Conservation (phyloP, 345 rosid genomes). For the Salix dunnii region DNA sequence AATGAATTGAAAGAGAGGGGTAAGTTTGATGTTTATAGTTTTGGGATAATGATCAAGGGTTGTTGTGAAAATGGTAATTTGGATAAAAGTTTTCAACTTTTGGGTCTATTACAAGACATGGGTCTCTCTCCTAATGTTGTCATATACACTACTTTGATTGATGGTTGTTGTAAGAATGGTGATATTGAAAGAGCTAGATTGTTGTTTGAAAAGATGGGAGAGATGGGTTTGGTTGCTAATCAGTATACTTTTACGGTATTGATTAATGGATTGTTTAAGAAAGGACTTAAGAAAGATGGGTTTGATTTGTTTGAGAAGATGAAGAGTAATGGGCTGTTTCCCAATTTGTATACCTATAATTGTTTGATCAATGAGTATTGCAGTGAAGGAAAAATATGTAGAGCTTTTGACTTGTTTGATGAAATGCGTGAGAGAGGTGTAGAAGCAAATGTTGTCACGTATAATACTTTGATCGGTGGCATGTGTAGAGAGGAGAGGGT, state of each 20-base stretch:
- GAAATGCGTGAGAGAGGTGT: conserved; percentile 74
- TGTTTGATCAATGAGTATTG: conserved; percentile 54
- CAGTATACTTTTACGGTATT: conserved; percentile 67
- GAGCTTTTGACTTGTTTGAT: conserved; percentile 58
- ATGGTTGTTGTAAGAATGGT: conserved; percentile 73
- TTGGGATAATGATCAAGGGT: conserved; percentile 68
- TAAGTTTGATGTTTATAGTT: conserved; percentile 52
- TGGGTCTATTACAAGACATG: conserved; percentile 43
- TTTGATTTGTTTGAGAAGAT: conserved; percentile 57
- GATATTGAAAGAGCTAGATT: conserved; percentile 47
- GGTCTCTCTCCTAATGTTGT: conserved; percentile 57
- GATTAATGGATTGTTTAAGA: conserved; percentile 63
- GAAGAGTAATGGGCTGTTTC: conserved; percentile 49
- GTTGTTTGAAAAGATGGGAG: conserved; percentile 51
- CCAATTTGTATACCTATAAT: conserved; percentile 57
- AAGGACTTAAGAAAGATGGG: conserved; percentile 54
- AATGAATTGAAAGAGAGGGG: conserved; percentile 30
- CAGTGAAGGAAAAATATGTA: conserved; percentile 36
- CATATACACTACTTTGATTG: conserved; percentile 69
- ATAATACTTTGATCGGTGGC: conserved; percentile 58
- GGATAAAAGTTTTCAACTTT: conserved; percentile 41
- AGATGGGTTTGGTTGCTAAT: conserved; percentile 58
- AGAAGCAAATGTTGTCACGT: conserved; percentile 52
- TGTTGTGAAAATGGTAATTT: conserved; percentile 58
- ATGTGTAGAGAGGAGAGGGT: conserved; percentile 44